Evolutionary conservation across 805 yeast genomes (phyloP).

Genomic region (Metschnikowia lunata): DNA sequence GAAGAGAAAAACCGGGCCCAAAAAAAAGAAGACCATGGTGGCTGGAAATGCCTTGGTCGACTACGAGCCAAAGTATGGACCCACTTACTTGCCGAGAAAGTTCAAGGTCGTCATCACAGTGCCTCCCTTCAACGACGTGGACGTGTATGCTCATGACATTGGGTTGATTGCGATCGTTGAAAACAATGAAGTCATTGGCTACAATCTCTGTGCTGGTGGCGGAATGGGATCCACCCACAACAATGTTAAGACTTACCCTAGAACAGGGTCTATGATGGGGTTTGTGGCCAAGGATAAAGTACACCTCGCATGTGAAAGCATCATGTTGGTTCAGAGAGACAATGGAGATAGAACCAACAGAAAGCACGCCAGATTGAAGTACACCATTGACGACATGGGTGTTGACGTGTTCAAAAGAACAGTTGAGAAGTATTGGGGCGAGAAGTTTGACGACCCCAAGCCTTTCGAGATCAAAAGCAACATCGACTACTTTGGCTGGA

Average conservation of each 20-base stretch:
- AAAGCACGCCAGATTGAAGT: conserved; percentile 96
- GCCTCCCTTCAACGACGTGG: conserved; percentile 96
- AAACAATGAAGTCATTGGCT: conserved; percentile 64
- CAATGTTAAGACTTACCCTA: conserved; percentile 93
- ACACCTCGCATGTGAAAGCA: conserved; percentile 77
- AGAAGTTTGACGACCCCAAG: conserved; percentile 63
- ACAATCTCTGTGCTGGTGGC: conserved; percentile 90
- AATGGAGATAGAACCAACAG: conserved; percentile 92
- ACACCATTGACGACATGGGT: conserved; percentile 93
- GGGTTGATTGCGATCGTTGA: conserved; percentile 86
- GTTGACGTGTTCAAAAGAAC: conserved; percentile 72
- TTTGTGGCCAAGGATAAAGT: conserved; percentile 65
- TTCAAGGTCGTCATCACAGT: conserved; percentile 92
- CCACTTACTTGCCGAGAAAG: conserved; percentile 88
- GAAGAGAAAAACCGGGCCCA: conserved; percentile 68
- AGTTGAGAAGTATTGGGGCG: conserved; percentile 82
- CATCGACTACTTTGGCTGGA: conserved; percentile 92
- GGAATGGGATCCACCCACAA: conserved; percentile 99
- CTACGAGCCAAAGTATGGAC: conserved; percentile 84
- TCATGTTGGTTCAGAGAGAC: conserved; percentile 93
- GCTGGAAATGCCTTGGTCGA: conserved; percentile 82
- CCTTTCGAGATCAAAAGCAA: conserved; percentile 79
- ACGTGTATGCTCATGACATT: conserved; percentile 92
- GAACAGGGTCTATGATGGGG: conserved; percentile 88
- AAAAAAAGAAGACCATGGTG: conserved; percentile 74